These are phyloP conservation scores for Alloteropsis semialata DNA, from an alignment of 176 grass and related monocot genomes.

Conservation along the genomic window DNA sequence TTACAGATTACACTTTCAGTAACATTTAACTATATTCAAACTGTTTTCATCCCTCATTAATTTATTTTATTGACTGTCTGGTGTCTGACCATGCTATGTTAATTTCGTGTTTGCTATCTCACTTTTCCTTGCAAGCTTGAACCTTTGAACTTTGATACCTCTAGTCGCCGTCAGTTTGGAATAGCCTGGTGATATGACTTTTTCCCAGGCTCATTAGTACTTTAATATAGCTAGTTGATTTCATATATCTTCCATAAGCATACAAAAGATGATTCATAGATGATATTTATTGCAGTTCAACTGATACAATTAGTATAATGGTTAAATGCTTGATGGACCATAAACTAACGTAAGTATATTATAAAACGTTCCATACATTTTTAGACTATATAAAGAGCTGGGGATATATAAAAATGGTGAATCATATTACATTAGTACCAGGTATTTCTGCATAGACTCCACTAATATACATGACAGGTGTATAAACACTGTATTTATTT, in stretches of 20 bases:
- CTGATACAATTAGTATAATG: background rate
- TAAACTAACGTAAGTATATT: background rate
- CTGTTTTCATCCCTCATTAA: background rate
- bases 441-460: background rate
- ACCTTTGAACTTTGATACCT: background rate
- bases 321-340: background rate
- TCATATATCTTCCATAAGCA: background rate
- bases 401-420: background rate
- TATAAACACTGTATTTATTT: background rate
- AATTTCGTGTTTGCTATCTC: background rate
- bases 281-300: background rate
- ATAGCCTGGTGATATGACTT: background rate
- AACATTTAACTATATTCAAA: background rate
- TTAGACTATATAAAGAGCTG: background rate
- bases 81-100: background rate
- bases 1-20: background rate
- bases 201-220: background rate
- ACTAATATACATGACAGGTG: background rate
- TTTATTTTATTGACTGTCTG: background rate
- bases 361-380: constrained; percentile 17
- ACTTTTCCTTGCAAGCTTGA: background rate
- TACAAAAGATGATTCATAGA: background rate
- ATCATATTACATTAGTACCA: background rate
- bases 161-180: background rate
- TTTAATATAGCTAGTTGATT: background rate